Evolutionary conservation across 306 rosid species (phyloP).

Genomic region (Mimosa pudica): DNA sequence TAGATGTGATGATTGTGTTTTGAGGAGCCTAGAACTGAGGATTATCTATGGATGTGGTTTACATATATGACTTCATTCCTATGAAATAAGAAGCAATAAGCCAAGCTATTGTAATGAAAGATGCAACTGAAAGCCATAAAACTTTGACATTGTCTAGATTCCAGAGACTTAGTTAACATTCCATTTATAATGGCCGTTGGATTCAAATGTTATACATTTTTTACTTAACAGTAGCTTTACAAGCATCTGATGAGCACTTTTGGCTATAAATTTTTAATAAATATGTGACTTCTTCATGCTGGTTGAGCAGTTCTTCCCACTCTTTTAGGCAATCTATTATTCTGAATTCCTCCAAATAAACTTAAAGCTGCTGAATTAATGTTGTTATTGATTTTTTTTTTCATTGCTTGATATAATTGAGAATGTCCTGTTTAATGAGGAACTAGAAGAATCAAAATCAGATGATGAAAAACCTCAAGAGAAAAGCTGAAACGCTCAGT

Average conservation of each 20-base stretch:
- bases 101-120: constrained; percentile 27
- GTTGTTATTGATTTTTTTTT: too few species aligned
- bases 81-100: background rate
- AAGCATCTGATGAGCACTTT: constrained; percentile 11
- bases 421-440: too few species aligned
- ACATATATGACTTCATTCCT: background rate
- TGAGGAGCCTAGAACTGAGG: background rate
- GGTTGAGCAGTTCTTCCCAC: background rate
- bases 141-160: too few species aligned
- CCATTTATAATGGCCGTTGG: background rate
- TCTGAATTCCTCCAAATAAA: too few species aligned
- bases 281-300: background rate
- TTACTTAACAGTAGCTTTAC: background rate
- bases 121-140: constrained; percentile 26
- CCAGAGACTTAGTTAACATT: too few species aligned
- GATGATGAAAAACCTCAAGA: too few species aligned
- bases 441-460: too few species aligned
- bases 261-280: constrained; percentile 16
- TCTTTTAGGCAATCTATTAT: too few species aligned
- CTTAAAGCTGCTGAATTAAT: too few species aligned
- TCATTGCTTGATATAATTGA: too few species aligned
- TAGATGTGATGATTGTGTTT: background rate
- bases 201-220: constrained; percentile 1
- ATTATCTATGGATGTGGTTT: background rate
- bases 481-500: too few species aligned